Evolutionary conservation across 805 yeast genomes (phyloP).

Genomic region (Priceomyces melissophilus): DNA sequence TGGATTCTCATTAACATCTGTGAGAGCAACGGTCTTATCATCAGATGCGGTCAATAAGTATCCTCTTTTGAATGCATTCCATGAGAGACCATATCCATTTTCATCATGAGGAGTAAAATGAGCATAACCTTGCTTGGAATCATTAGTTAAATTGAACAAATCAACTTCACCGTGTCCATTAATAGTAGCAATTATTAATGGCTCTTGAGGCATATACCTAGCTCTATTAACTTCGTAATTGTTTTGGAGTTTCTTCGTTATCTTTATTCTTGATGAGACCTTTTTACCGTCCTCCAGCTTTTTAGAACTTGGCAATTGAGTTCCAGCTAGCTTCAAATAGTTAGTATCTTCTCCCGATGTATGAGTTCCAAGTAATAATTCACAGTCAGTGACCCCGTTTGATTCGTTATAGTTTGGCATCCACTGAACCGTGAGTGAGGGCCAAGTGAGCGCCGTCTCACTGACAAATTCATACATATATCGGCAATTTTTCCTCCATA

Average conservation of each 20-base stretch:
- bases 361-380: slow-evolving; percentile 66
- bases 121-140: slow-evolving; percentile 21
- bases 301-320: slow-evolving; percentile 46
- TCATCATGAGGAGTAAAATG: slow-evolving; percentile 51
- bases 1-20: slow-evolving; percentile 42
- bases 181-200: slow-evolving; percentile 57
- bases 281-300: slow-evolving; percentile 21
- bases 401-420: slow-evolving; percentile 42
- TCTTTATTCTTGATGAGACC: slow-evolving; percentile 54
- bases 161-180: slow-evolving; percentile 63
- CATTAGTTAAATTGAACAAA: slow-evolving; percentile 43
- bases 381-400: slow-evolving; percentile 40
- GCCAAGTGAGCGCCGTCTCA: slow-evolving; percentile 80
- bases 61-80: slow-evolving; percentile 52
- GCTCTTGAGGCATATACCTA: slow-evolving; percentile 62
- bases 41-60: slow-evolving; percentile 61
- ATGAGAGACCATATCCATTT: slow-evolving; percentile 74
- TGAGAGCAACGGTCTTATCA: slow-evolving; percentile 59
- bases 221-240: slow-evolving; percentile 70
- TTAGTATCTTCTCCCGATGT: slow-evolving; percentile 68
- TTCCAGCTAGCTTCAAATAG: slow-evolving; percentile 61
- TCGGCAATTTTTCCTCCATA: slow-evolving; percentile 80
- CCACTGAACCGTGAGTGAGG: slow-evolving; percentile 79
- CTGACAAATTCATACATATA: slow-evolving; percentile 80
- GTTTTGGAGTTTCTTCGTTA: slow-evolving; percentile 58